These are phyloP conservation scores for Raphanus hybrid DNA, from an alignment of 441 rosid genomes.

Conservation along the genomic window DNA sequence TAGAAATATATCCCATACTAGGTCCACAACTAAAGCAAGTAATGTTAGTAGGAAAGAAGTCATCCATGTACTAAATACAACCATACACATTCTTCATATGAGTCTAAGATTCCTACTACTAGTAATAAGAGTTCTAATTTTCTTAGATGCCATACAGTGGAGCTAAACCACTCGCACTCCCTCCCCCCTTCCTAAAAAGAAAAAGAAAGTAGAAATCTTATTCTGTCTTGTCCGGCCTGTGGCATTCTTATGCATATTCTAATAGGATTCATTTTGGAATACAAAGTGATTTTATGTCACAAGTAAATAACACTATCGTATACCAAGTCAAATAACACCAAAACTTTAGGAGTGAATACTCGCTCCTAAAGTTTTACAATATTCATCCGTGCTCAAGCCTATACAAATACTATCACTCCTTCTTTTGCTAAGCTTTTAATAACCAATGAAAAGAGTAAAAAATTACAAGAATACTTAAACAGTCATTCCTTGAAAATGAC, in stretches of 20 bases:
- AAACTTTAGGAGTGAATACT: not conserved
- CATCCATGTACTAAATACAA: not conserved
- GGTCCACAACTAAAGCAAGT: constrained; percentile 1
- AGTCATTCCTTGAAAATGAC: no score
- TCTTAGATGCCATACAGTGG: not conserved
- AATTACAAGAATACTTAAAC: no score
- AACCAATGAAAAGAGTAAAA: no score
- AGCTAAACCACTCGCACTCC: not conserved
- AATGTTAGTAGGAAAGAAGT: not conserved
- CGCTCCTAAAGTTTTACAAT: no score
- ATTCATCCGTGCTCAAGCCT: no score
- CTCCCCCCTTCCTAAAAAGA: not conserved
- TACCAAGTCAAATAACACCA: not conserved
- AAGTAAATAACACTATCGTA: not conserved
- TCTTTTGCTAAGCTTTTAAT: no score
- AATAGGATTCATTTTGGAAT: constrained; percentile 5
- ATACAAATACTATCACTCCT: no score
- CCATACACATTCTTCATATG: not conserved
- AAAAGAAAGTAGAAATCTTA: not conserved
- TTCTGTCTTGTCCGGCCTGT: not conserved
- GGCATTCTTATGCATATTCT: not conserved
- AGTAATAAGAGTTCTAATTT: no score
- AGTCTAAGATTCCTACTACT: not conserved
- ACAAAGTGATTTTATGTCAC: not conserved
- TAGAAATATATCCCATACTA: not conserved